phyloP scores from a whole-genome alignment of 1,284 basidiomycete species.

The Ganoderma boninense region DNA sequence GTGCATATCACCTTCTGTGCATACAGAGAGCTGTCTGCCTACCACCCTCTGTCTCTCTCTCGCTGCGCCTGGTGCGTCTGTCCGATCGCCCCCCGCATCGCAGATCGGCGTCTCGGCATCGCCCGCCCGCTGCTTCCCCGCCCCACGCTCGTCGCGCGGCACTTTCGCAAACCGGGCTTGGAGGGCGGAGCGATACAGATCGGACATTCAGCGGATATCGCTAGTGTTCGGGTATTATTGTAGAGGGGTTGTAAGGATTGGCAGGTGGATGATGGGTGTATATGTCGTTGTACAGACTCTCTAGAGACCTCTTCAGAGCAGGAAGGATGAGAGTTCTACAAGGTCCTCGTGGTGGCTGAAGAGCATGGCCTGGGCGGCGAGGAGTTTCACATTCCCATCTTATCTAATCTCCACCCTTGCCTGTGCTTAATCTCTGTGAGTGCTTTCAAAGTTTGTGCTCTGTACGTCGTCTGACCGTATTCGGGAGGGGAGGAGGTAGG shows the following conservation, averaged over 20 bases:
- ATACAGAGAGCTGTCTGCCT: no score
- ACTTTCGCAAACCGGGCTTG: constrained; percentile 73
- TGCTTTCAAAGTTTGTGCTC: neutral
- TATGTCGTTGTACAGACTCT: neutral
- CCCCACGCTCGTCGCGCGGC: no score
- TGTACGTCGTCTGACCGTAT: neutral
- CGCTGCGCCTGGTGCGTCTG: no score
- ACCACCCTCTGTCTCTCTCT: no score
- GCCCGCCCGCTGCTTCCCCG: no score
- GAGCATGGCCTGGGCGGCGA: neutral
- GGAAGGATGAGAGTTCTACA: neutral
- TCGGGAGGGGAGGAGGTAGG: no score
- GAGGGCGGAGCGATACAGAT: constrained; percentile 74
- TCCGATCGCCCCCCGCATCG: no score
- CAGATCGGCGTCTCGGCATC: no score
- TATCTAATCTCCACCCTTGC: neutral
- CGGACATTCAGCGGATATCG: constrained; percentile 57
- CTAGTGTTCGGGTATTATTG: neutral
- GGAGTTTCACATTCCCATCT: neutral
- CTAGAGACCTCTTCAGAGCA: neutral
- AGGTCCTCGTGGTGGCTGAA: neutral
- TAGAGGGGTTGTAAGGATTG: neutral
- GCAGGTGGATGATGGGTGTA: neutral
- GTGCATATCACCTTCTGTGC: no score
- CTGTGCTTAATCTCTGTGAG: neutral